Conservation (phyloP, 2,329 filamentous ascomycete species). For the Sarocladiaceae sp. region DNA sequence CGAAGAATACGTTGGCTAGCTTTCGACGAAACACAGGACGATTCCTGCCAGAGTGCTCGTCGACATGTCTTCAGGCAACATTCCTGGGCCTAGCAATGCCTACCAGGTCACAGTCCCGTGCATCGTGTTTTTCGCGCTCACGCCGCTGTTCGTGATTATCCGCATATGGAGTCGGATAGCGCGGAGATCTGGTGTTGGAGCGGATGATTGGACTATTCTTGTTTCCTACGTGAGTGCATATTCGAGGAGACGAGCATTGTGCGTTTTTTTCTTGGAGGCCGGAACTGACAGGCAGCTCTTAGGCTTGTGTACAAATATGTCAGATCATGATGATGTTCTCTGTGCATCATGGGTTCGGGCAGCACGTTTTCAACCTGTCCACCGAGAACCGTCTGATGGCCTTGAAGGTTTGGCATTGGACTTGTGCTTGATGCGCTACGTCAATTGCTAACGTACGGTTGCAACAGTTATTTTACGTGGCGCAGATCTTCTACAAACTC, state of each 20-base stretch:
- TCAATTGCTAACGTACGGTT: not conserved
- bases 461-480: conserved; percentile 42
- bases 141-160: conserved; percentile 34
- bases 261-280: too few relatives aligned
- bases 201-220: conserved; percentile 39
- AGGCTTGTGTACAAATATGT: conserved; percentile 32
- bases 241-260: not conserved
- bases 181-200: conserved; percentile 29
- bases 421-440: too few relatives aligned
- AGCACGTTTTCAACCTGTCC: conserved; percentile 32
- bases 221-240: conserved; percentile 34
- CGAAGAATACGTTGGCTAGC: too few relatives aligned
- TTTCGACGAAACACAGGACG: too few relatives aligned
- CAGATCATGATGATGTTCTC: conserved; percentile 35
- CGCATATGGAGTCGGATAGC: conserved; percentile 36
- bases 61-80: conserved; percentile 23
- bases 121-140: conserved; percentile 38
- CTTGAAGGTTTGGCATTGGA: conserved; percentile 31
- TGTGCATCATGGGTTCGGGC: conserved; percentile 37
- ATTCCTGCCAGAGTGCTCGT: not conserved
- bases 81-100: conserved; percentile 30
- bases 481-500: conserved; percentile 51
- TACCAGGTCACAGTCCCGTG: conserved; percentile 33
- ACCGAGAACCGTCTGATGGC: conserved; percentile 29
- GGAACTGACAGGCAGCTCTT: not conserved